These are phyloP conservation scores for Lasiosphaeria miniovina DNA, from an alignment of 495 filamentous ascomycete species.

Conservation along the genomic window DNA sequence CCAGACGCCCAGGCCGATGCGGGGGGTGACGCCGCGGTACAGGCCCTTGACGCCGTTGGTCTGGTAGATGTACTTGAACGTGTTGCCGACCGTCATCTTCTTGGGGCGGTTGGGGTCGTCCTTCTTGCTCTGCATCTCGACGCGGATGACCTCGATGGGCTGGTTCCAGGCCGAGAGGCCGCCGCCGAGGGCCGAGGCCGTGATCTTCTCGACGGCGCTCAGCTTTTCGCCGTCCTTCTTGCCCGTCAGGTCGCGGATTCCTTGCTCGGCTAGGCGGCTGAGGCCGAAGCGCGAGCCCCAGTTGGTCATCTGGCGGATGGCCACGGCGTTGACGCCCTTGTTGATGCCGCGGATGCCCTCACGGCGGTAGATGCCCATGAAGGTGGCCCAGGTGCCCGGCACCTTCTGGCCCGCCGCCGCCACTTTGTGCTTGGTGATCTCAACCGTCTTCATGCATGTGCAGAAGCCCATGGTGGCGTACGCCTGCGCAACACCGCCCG, in stretches of 20 bases:
- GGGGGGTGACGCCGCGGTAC: constrained; percentile 91
- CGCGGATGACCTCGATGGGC: constrained; percentile 98
- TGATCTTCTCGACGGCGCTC: constrained; percentile 78
- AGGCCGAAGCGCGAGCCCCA: constrained; percentile 97
- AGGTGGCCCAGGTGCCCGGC: constrained; percentile 84
- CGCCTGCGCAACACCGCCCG: constrained; percentile 92
- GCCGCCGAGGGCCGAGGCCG: constrained; percentile 83
- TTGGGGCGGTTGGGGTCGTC: constrained; percentile 95
- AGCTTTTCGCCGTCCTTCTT: constrained; percentile 80
- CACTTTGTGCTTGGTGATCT: constrained; percentile 97
- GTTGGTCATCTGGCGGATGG: constrained; percentile 98
- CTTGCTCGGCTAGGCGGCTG: constrained; percentile 81
- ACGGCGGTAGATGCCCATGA: constrained; percentile 93
- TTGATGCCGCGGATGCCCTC: constrained; percentile 98
- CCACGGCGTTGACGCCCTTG: constrained; percentile 95
- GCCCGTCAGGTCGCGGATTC: constrained; percentile 74
- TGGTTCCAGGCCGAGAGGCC: constrained; percentile 98
- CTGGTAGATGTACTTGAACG: constrained; percentile 88
- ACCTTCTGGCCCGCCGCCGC: constrained; percentile 78
- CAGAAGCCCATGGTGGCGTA: constrained; percentile 99
- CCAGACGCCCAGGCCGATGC: constrained; percentile 95
- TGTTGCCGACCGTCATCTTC: constrained; percentile 95
- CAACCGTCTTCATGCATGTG: constrained; percentile 99
- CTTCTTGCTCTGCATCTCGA: constrained; percentile 99
- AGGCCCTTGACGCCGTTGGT: constrained; percentile 86